Evolutionary conservation across 2,329 filamentous ascomycete species (phyloP), one percentile per base, ranked within the genome.

Genomic region (Penicillium decumbens): DNA sequence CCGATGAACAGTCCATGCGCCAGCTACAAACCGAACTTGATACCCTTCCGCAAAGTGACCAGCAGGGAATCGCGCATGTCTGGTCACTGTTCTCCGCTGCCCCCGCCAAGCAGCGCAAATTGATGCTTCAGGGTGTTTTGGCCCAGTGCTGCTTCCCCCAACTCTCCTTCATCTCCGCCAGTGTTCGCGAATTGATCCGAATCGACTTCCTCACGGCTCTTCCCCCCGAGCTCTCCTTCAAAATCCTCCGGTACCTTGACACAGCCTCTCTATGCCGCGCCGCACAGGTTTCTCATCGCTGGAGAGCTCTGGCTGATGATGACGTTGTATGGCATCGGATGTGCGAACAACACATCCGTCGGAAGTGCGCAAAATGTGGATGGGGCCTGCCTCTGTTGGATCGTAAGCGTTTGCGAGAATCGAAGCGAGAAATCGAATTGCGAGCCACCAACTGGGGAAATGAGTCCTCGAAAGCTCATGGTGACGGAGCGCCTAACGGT

Each of bases 11-110:
- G 41, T 93, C 93, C 56, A 98, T 98, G 93, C 89, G 92, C 60
- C 85, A 91, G 67, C 81, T 98, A 55, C 93, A 98, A 68, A 85
- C 84, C 85, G 87, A 93, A 70, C 82, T 97, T 45, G 87, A 92
- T 61, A 84, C 81, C 41, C 80, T 96, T 29, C 86, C 90, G 4
- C 81, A 87, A 54, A 84, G 82, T 57, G 93, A 98, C 68, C 90
- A 95, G 72, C 89, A 96, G 72, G 91, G 88, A 65, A 96, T 98
- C 63, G 89, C 91, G 29, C 92, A 96, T 64, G 91, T 97, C 48
- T 98, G 93, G 93, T 95, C 92, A 0, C 79, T 97, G 41, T 98
- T 98, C 75, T 97, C 92, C 0, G 93, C 93, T 33, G 91, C 93
- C 0, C 93, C 93, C 0, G 81, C 89, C 8, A 95, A 95, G 67